Percentiles rank a stretch among this genome's conserved stretches.
Conservation (phyloP, 2,329 filamentous ascomycete species). For the Colletotrichum sp. region DNA sequence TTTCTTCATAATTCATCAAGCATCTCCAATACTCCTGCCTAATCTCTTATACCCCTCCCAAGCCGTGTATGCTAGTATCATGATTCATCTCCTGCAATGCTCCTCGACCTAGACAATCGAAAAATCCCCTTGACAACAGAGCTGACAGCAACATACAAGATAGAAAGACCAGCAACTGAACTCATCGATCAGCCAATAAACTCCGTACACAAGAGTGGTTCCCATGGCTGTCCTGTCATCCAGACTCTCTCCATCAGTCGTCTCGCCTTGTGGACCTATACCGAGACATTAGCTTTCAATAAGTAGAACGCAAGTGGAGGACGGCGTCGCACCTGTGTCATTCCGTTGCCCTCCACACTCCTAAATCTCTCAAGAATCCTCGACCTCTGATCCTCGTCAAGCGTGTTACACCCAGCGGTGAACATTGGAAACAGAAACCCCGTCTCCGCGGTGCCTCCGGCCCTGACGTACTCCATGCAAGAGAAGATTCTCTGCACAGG, state of each 20-base stretch:
- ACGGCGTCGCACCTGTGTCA: constrained; percentile 68
- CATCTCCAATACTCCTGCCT: neutral
- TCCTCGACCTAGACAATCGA: neutral
- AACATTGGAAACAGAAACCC: constrained; percentile 84
- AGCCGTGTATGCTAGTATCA: neutral
- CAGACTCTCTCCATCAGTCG: constrained; percentile 72
- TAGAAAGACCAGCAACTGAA: neutral
- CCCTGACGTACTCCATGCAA: constrained; percentile 65
- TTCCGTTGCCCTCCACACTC: constrained; percentile 73
- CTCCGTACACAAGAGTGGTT: constrained; percentile 69
- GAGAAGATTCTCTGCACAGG: constrained; percentile 68
- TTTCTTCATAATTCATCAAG: neutral
- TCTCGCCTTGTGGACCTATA: constrained; percentile 63
- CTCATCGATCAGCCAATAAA: constrained; percentile 63
- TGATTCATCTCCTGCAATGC: neutral
- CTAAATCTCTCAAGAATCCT: constrained; percentile 70
- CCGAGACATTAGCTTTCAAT: neutral
- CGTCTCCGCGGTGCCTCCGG: constrained; percentile 74
- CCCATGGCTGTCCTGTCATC: constrained; percentile 72
- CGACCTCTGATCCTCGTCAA: constrained; percentile 57
- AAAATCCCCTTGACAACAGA: neutral
- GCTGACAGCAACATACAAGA: neutral
- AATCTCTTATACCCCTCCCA: neutral
- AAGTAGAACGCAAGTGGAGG: neutral
- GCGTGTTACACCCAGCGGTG: constrained; percentile 78